Percentiles rank a stretch among this genome's conserved stretches.
These are phyloP conservation scores for Amanita rubescens DNA, from an alignment of 768 basidiomycete genomes.

Conservation along the genomic window DNA sequence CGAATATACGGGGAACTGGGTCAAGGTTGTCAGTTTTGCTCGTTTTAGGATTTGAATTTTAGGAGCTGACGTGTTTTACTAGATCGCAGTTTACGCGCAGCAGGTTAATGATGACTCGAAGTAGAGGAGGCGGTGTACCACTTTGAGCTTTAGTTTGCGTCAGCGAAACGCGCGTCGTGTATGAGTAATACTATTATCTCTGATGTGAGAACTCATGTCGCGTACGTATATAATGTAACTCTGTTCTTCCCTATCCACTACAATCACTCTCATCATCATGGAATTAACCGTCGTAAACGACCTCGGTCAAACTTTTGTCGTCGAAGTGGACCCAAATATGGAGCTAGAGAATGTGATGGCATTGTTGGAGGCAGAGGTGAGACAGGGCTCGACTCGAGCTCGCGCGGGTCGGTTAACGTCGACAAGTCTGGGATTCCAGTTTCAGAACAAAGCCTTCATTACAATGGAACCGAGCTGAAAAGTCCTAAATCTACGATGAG, in stretches of 20 bases:
- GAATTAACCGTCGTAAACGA: conserved; percentile 68
- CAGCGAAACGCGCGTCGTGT: background rate
- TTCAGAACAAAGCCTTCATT: conserved; percentile 65
- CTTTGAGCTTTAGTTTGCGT: background rate
- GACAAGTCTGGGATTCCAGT: conserved; percentile 69
- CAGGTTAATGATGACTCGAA: conserved; percentile 4
- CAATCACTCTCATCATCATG: conserved; percentile 37
- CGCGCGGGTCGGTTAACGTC: background rate
- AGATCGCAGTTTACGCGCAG: conserved; percentile 10
- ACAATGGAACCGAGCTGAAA: conserved; percentile 57
- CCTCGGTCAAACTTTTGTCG: conserved; percentile 48
- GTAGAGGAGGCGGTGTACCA: conserved; percentile 5
- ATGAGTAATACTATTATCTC: background rate
- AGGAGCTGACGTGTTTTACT: background rate
- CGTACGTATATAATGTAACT: no score
- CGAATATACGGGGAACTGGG: conserved; percentile 59
- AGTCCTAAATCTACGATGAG: conserved; percentile 63
- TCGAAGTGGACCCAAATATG: conserved; percentile 90
- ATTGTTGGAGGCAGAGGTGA: conserved; percentile 90
- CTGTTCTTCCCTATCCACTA: background rate
- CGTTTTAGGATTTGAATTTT: background rate
- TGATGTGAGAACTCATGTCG: no score
- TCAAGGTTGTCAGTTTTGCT: conserved; percentile 58
- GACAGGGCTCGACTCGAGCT: conserved; percentile 15
- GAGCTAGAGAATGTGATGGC: conserved; percentile 91